These are phyloP conservation scores for Mycena galopus DNA, from an alignment of 768 basidiomycete genomes.

Conservation along the genomic window DNA sequence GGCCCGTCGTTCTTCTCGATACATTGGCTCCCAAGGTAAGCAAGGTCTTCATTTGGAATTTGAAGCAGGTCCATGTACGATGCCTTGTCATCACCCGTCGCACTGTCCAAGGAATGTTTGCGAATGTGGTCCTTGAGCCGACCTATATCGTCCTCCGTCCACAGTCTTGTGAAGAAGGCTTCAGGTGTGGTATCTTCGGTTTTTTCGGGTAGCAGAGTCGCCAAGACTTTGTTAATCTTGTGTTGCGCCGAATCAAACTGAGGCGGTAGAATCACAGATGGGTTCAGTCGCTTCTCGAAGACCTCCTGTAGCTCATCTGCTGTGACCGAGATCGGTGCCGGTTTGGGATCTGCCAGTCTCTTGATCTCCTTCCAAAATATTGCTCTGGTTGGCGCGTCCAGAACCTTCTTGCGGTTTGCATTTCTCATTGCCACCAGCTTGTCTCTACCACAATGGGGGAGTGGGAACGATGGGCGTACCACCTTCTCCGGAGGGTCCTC, in stretches of 20 bases:
- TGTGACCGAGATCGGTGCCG: not conserved
- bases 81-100: too few species aligned
- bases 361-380: not conserved
- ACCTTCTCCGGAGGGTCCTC: not conserved
- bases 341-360: not conserved
- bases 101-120: too few species aligned
- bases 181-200: too few species aligned
- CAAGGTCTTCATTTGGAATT: too few species aligned
- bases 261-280: not conserved
- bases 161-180: too few species aligned
- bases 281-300: not conserved
- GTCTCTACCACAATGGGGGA: not conserved
- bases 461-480: not conserved
- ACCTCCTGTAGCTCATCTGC: not conserved
- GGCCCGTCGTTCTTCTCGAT: too few species aligned
- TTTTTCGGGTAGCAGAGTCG: too few species aligned
- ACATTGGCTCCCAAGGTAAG: too few species aligned
- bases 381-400: not conserved
- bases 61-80: too few species aligned
- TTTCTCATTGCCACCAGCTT: not conserved
- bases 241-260: not conserved
- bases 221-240: slow-evolving; percentile 10
- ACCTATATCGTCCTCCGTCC: too few species aligned
- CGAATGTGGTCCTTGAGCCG: too few species aligned
- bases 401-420: not conserved